Conservation (phyloP, 768 basidiomycete species). For the Mrakia hoshinonis region DNA sequence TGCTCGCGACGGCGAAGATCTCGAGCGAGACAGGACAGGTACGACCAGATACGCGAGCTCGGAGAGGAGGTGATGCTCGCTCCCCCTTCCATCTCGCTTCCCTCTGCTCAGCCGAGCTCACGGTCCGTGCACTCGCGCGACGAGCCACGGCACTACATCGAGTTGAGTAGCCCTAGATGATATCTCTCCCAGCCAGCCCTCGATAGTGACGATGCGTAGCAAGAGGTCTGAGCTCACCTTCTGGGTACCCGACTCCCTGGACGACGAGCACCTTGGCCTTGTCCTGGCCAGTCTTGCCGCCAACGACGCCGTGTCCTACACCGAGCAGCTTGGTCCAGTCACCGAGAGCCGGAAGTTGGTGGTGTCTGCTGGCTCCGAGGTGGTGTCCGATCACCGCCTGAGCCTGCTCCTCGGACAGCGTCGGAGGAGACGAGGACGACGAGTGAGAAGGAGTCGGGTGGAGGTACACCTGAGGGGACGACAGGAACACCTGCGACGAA, state of each 20-base stretch:
- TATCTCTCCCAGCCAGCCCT: background rate
- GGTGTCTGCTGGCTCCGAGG: constrained; percentile 53
- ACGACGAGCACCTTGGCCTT: constrained; percentile 53
- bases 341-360: constrained; percentile 49
- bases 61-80: too few relatives aligned
- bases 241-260: constrained; percentile 17
- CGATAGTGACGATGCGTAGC: too few relatives aligned
- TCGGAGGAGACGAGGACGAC: constrained; percentile 36
- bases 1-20: too few relatives aligned
- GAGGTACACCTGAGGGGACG: constrained; percentile 48
- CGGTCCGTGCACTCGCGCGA: too few relatives aligned
- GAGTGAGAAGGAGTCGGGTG: constrained; percentile 43
- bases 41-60: too few relatives aligned
- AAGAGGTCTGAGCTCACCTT: constrained; percentile 7
- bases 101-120: too few relatives aligned
- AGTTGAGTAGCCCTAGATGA: background rate
- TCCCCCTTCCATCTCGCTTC: too few relatives aligned
- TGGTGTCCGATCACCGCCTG: constrained; percentile 58
- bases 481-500: constrained; percentile 19
- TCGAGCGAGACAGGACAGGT: too few relatives aligned
- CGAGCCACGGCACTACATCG: too few relatives aligned
- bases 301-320: constrained; percentile 28
- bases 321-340: constrained; percentile 26
- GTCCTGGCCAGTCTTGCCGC: constrained; percentile 47
- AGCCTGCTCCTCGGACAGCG: constrained; percentile 51